Conservation (phyloP, 306 rosid species). For the Acacia melanoxylon region DNA sequence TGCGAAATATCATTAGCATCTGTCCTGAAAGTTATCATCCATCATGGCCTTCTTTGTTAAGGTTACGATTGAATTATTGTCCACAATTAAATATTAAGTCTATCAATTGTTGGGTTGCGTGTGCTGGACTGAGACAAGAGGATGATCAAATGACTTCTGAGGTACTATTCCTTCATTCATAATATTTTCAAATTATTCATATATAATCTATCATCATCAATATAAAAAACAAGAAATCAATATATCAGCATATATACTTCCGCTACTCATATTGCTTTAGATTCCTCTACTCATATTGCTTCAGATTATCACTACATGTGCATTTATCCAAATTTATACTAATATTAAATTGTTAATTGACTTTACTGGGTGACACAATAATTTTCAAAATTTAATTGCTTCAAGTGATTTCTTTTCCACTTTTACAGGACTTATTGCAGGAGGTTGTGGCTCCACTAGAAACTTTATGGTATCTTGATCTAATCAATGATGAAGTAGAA, state of each 20-base stretch:
- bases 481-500: background rate
- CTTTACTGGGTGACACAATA: too few relatives aligned
- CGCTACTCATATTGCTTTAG: too few relatives aligned
- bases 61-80: rapidly evolving
- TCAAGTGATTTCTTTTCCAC: background rate
- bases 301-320: too few relatives aligned
- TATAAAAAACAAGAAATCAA: background rate
- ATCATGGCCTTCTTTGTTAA: background rate
- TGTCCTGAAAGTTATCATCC: background rate
- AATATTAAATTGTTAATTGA: too few relatives aligned
- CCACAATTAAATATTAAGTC: background rate
- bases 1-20: background rate
- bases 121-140: background rate
- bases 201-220: background rate
- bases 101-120: background rate
- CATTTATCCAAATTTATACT: too few relatives aligned
- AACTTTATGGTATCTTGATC: background rate
- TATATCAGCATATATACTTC: background rate
- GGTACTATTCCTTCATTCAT: background rate
- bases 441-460: background rate
- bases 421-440: background rate
- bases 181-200: too few relatives aligned
- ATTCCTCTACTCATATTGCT: too few relatives aligned
- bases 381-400: background rate
- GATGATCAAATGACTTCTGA: background rate